A percentile compares a stretch with the other conserved stretches of the same genome.
Conservation (phyloP, 2,329 filamentous ascomycete species). For the Aspergillus fischeri region DNA sequence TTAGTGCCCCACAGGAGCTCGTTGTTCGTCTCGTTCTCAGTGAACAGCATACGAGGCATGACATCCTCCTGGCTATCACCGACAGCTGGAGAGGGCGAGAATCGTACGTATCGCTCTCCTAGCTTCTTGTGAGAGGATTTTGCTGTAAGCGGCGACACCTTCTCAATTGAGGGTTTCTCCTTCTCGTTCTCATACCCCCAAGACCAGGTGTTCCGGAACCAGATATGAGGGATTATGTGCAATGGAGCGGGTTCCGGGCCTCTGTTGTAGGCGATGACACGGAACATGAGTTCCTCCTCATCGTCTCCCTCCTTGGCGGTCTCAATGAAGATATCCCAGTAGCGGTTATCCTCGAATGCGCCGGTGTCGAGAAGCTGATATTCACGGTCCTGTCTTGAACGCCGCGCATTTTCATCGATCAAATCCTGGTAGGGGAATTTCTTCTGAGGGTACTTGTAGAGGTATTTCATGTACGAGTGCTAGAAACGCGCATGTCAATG, state of each 20-base stretch:
- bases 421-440: slow-evolving; percentile 90
- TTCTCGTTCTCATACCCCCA: slow-evolving; percentile 77
- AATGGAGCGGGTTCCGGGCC: slow-evolving; percentile 85
- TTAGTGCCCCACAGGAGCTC: slow-evolving; percentile 69
- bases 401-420: slow-evolving; percentile 74
- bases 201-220: slow-evolving; percentile 96
- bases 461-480: slow-evolving; percentile 98
- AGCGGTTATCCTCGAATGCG: slow-evolving; percentile 79
- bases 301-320: slow-evolving; percentile 92
- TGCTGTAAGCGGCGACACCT: slow-evolving; percentile 62
- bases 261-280: slow-evolving; percentile 93
- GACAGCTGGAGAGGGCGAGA: slow-evolving; percentile 85
- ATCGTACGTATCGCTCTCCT: slow-evolving; percentile 75
- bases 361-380: slow-evolving; percentile 91
- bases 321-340: slow-evolving; percentile 97
- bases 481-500: slow-evolving; percentile 31
- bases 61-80: slow-evolving; percentile 77
- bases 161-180: slow-evolving; percentile 74
- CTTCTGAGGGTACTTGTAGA: slow-evolving; percentile 94
- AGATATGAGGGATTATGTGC: slow-evolving; percentile 90
- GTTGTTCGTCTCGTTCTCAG: slow-evolving; percentile 92
- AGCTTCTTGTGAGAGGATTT: slow-evolving; percentile 76
- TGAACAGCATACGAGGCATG: slow-evolving; percentile 80
- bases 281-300: slow-evolving; percentile 85
- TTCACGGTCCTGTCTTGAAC: slow-evolving; percentile 72